A percentile compares a stretch with the other conserved stretches of the same genome.
Evolutionary conservation across 139 green algal species (phyloP).

Genomic region (Tetratostichococcus sp.): DNA sequence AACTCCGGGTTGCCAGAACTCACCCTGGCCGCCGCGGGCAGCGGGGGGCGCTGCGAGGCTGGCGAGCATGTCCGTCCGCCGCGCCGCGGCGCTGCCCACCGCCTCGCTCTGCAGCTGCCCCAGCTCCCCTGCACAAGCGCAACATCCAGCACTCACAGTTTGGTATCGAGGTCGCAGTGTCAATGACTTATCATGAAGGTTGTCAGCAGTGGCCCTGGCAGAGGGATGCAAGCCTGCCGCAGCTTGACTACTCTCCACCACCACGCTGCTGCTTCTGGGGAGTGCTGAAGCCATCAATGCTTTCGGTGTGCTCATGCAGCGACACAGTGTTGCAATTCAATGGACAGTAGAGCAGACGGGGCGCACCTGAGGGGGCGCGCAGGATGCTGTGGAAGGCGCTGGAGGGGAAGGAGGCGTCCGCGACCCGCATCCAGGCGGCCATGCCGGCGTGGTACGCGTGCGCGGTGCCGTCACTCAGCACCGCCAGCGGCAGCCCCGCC

Average conservation of each 20-base stretch:
- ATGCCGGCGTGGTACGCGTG: slow-evolving; percentile 50
- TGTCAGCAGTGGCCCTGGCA: too few relatives aligned
- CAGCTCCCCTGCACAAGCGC: slow-evolving; percentile 37
- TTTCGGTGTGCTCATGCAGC: too few relatives aligned
- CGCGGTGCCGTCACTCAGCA: slow-evolving; percentile 50
- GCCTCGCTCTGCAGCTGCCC: slow-evolving; percentile 30
- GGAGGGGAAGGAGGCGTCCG: slow-evolving; percentile 46
- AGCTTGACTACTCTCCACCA: too few relatives aligned
- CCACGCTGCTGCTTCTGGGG: too few relatives aligned
- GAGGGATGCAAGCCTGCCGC: too few relatives aligned
- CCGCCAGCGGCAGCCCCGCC: slow-evolving; percentile 41
- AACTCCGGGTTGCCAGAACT: neutral
- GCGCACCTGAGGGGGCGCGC: neutral
- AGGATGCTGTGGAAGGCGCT: slow-evolving; percentile 27
- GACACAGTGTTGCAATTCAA: too few relatives aligned
- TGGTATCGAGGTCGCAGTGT: too few relatives aligned
- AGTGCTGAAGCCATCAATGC: too few relatives aligned
- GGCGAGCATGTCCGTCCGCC: slow-evolving; percentile 2
- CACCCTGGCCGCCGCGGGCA: neutral
- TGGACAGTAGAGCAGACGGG: too few relatives aligned
- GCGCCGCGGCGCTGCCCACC: neutral
- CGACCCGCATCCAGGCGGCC: slow-evolving; percentile 57
- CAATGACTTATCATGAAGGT: too few relatives aligned
- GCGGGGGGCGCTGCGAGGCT: neutral
- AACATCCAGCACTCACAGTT: too few relatives aligned